Percentiles rank a stretch among this genome's conserved stretches.
Evolutionary conservation across 768 basidiomycete genomes (phyloP).

Genomic region (Clitopilus hobsonii): DNA sequence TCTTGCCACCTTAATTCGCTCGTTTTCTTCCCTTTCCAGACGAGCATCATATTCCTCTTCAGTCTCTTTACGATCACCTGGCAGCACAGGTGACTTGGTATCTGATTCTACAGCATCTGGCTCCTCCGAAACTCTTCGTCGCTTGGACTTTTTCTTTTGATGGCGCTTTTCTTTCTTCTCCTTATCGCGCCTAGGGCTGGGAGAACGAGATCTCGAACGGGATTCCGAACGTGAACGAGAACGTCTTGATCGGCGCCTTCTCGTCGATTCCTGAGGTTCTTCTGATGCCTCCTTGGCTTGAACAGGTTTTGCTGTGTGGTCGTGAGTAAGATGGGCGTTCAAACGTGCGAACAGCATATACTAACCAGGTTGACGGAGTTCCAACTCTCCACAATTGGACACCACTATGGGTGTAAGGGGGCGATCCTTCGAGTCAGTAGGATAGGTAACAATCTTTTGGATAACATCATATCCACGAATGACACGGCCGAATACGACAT

Average conservation of each 20-base stretch:
- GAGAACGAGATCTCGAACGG: conserved; percentile 14
- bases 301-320: conserved; percentile 5
- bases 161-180: conserved; percentile 9
- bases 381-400: conserved; percentile 80
- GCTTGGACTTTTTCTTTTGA: conserved; percentile 15
- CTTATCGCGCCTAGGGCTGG: too few relatives aligned
- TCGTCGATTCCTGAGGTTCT: conserved; percentile 11
- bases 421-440: conserved; percentile 72
- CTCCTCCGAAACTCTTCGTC: conserved; percentile 5
- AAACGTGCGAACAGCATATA: conserved; percentile 4
- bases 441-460: conserved; percentile 53
- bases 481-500: conserved; percentile 46
- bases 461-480: conserved; percentile 61
- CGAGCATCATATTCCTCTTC: conserved; percentile 72
- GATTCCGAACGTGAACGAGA: conserved; percentile 10
- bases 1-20: conserved; percentile 44
- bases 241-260: conserved; percentile 11
- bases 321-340: neutral
- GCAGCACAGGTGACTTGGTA: neutral
- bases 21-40: conserved; percentile 63
- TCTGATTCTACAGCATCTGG: neutral
- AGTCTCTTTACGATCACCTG: conserved; percentile 36
- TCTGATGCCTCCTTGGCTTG: neutral
- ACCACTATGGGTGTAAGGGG: conserved; percentile 66
- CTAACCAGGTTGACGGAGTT: conserved; percentile 45